Evolutionary conservation across 257 asterid genomes (phyloP), one percentile per base, ranked within the genome.

Genomic region (Salvia splendens): DNA sequence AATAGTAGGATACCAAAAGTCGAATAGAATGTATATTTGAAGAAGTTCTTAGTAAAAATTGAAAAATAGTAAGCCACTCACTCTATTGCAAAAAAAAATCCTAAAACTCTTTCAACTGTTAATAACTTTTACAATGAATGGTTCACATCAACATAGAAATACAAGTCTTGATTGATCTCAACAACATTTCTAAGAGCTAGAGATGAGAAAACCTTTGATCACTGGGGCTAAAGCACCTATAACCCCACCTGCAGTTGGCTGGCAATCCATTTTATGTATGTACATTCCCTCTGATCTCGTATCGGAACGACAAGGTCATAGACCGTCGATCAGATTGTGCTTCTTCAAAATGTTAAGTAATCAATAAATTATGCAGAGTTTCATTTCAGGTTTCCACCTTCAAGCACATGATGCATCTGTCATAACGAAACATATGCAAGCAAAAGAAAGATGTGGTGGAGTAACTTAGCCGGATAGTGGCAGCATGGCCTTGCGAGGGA

Each of bases 251-350:
- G 67, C 47, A 57, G 52, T 65, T 68, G 81, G 68, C 77, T 71
- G 73, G 69, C 77, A 79, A 69, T 74, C 30, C 30, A 24, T 24
- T 24, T 73, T 81, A 82, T 82, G 73, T 82, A 82, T 82, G 74
- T 78, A 84, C 87, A 86, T 78, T 78, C 89, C 82, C 72, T 12
- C 41, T 60, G 69, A 55, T 66, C 61, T 60, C 58, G 71, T 62
- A 61, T 53, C 65, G 62, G 62, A 64, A 75, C 57, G 5, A 62
- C 9, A 1, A 53, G 5, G 58, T 20, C 12, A 3, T 51, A 2
- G 36, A 52, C 12, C 33, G 62, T 63, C 32, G 30, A 78, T 77
- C 66, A 65, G 68, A 61, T 46, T 64, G 42, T 24, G 56, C 68
- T 69, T 50, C 73, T 65, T 20, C 70, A 62, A 73, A 57, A 70